Conservation (phyloP, 495 filamentous ascomycete species). For the Penicillium crystallinum region DNA sequence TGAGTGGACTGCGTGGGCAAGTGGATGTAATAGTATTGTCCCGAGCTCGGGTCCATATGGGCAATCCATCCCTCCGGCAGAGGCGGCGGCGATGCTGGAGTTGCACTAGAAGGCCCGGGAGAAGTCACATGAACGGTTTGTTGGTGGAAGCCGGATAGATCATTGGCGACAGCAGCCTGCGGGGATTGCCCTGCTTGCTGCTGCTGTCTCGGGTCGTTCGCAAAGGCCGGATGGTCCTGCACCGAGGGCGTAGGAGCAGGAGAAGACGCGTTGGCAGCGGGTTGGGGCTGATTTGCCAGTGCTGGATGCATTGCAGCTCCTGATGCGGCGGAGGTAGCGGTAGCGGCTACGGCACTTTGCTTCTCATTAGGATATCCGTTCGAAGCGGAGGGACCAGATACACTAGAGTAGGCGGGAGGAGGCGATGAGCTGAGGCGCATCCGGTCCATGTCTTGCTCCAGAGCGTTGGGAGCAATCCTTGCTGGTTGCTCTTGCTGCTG, state of each 20-base stretch:
- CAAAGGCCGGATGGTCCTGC: slow-evolving; percentile 78
- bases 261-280: slow-evolving; percentile 22
- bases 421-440: slow-evolving; percentile 80
- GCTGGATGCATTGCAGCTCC: slow-evolving; percentile 25
- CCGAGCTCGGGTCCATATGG: slow-evolving; percentile 88
- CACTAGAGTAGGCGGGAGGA: slow-evolving; percentile 86
- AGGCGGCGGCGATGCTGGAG: slow-evolving; percentile 79
- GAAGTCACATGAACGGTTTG: slow-evolving; percentile 24
- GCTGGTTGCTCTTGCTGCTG: slow-evolving; percentile 16
- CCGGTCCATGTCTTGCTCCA: slow-evolving; percentile 84
- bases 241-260: slow-evolving; percentile 39
- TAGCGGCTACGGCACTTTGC: slow-evolving; percentile 36
- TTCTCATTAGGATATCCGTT: slow-evolving; percentile 80
- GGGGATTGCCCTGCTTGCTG: slow-evolving; percentile 38
- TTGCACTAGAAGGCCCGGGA: slow-evolving; percentile 52
- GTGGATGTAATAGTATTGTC: slow-evolving; percentile 99
- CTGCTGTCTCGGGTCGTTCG: slow-evolving; percentile 61
- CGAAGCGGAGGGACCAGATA: slow-evolving; percentile 49
- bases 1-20: slow-evolving; percentile 93
- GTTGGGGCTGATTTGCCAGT: slow-evolving; percentile 24
- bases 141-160: slow-evolving; percentile 30
- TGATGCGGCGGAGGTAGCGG: slow-evolving; percentile 17
- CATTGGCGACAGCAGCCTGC: slow-evolving; percentile 33
- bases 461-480: slow-evolving; percentile 48
- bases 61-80: slow-evolving; percentile 98